Percentiles rank a stretch among this genome's conserved stretches.
Evolutionary conservation across 768 basidiomycete species (phyloP).

Genomic region (Suillus clintonianus): DNA sequence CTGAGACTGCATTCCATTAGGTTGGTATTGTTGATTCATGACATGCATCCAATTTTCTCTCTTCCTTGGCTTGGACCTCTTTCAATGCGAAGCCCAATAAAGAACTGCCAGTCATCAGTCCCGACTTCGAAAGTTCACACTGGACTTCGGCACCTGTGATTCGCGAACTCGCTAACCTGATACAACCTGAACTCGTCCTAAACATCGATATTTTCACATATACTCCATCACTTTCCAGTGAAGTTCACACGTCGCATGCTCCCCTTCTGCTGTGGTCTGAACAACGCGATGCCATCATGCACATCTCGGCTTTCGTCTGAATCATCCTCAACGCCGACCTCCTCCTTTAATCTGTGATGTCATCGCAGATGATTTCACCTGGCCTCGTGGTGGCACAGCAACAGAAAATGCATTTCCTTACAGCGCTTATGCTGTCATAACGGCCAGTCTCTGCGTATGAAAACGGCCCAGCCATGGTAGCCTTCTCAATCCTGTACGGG

Average conservation of each 20-base stretch:
- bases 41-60: too few species aligned
- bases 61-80: too few species aligned
- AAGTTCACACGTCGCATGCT: constrained; percentile 19
- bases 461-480: not conserved
- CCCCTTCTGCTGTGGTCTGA: not conserved
- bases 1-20: too few species aligned
- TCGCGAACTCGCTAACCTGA: too few species aligned
- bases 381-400: not conserved
- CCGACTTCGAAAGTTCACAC: too few species aligned
- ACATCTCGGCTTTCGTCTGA: not conserved
- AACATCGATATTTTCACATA: constrained; percentile 35
- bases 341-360: not conserved
- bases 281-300: not conserved
- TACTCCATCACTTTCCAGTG: constrained; percentile 11
- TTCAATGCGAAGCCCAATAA: too few species aligned
- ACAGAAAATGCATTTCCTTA: not conserved
- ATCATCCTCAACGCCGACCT: too few species aligned
- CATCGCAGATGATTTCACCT: not conserved
- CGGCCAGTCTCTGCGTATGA: not conserved
- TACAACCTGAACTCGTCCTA: too few species aligned
- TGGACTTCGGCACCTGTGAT: too few species aligned
- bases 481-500: not conserved
- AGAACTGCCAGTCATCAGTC: too few species aligned
- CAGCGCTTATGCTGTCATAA: not conserved
- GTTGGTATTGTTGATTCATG: too few species aligned